Percentiles rank a stretch among this genome's conserved stretches.
Evolutionary conservation across 345 rosid species (phyloP).

Genomic region (Citrus sp.): DNA sequence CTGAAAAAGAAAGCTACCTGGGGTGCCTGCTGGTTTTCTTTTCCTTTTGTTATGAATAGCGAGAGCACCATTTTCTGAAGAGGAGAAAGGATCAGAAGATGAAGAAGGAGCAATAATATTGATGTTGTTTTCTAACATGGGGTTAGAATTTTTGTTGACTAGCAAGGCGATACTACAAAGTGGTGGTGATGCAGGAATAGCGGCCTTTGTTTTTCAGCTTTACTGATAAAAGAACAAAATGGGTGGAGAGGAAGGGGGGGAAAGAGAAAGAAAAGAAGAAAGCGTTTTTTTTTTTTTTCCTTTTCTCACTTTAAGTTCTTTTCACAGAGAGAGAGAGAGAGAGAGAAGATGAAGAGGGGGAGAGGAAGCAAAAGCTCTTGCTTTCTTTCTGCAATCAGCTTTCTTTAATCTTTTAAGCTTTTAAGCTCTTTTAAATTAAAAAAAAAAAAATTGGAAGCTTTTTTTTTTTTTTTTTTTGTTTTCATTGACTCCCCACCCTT

Average conservation of each 20-base stretch:
- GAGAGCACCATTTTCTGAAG: conserved; percentile 56
- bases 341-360: conserved; percentile 8
- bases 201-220: conserved; percentile 54
- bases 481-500: conserved; percentile 28
- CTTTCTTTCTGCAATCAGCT: conserved; percentile 80
- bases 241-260: conserved; percentile 26
- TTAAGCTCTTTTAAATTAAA: background rate
- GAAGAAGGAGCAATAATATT: conserved; percentile 16
- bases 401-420: conserved; percentile 47
- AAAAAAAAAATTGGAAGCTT: background rate
- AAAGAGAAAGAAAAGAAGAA: conserved; percentile 17
- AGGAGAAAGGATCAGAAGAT: conserved; percentile 47
- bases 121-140: conserved; percentile 42
- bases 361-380: conserved; percentile 44
- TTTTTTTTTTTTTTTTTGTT: conserved; percentile 22
- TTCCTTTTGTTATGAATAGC: conserved; percentile 45
- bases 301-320: background rate
- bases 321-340: background rate
- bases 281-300: background rate
- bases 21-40: conserved; percentile 92
- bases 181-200: conserved; percentile 33
- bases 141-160: background rate
- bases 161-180: background rate
- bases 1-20: conserved; percentile 37
- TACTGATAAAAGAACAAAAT: conserved; percentile 27